Evolutionary conservation across 768 basidiomycete genomes (phyloP), one percentile per base, ranked within the genome.

Genomic region (Macrolepiota fuliginosa): DNA sequence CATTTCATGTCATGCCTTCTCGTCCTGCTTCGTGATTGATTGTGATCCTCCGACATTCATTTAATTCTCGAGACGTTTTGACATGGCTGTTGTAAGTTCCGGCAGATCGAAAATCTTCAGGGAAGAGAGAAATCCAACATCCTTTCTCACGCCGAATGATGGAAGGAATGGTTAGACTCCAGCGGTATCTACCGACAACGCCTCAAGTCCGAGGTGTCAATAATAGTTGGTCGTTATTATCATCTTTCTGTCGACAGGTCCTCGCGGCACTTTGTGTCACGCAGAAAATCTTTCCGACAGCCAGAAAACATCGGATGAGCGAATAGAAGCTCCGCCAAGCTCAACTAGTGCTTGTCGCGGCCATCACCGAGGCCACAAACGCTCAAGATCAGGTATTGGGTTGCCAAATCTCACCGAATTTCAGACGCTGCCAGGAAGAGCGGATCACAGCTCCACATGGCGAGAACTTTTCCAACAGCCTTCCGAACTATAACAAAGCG

Each of bases 21-120:
- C 29, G n/a, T 52, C 19, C 37, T 52, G 53, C 22, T 54, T 32
- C 37, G 25, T 54, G 58, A 52, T 59, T 51, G 58, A 59, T 42
- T 42, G 37, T 51, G 15, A 50, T 39, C 39, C 39, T 45, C 19
- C 6, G n/a, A 6, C 25, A 54, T 11, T 54, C 9, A 5, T 24
- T 36, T 35, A 9, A n/a, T 19, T n/a, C 19, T 39, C 10, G 19
- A 19, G 35, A 32, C 36, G 12, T 19, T 13, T 45, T 45, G 42
- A 45, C 15, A 45, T 45, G 19, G 7, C n/a, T 15, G 13, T 22
- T 45, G 42, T 45, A 15, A 19, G 17, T 19, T 19, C n/a, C 19
- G 42, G n/a, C n/a, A 22, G 10, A 17, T 6, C 42, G 10, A 45
- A 22, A 17, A 6, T 45, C 15, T 45, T 3, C 42, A n/a, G 19